phyloP scores from a whole-genome alignment of 192 early-diverging fungal species.

The Cetraspora pellucida region DNA sequence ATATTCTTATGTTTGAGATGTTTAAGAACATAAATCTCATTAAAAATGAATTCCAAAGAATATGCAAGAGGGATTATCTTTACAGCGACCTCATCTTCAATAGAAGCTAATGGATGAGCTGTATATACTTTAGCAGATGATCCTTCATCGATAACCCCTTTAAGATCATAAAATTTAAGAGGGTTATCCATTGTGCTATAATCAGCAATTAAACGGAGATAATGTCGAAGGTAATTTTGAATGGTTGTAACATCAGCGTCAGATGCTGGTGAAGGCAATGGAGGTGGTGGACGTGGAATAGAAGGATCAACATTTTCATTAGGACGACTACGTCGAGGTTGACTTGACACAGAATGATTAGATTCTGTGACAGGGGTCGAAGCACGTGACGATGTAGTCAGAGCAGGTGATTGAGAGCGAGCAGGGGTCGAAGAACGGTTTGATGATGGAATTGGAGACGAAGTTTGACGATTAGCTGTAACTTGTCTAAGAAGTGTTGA shows the following conservation, averaged over 20 bases:
- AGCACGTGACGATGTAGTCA: background rate
- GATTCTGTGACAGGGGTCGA: constrained; percentile 27
- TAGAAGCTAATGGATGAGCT: background rate
- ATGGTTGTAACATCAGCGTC: background rate
- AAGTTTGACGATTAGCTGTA: too few species aligned
- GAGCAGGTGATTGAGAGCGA: background rate
- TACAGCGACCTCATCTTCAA: constrained; percentile 23
- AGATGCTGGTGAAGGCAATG: constrained; percentile 9
- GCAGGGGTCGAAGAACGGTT: background rate
- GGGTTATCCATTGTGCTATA: background rate
- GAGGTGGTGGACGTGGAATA: background rate
- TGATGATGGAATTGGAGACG: too few species aligned
- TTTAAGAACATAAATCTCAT: constrained; percentile 30
- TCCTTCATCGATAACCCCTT: constrained; percentile 33
- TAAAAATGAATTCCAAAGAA: constrained; percentile 35
- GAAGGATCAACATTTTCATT: background rate
- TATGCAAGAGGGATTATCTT: constrained; percentile 31
- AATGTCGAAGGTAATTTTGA: constrained; percentile 13
- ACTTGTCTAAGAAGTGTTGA: too few species aligned
- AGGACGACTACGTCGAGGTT: background rate
- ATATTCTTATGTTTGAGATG: constrained; percentile 33
- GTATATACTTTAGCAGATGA: constrained; percentile 33
- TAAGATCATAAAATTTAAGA: constrained; percentile 12
- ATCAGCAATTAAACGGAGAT: constrained; percentile 25
- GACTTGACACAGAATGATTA: background rate